Evolutionary conservation across 805 yeast species (phyloP).

Genomic region (Ogataea haglerorum): DNA sequence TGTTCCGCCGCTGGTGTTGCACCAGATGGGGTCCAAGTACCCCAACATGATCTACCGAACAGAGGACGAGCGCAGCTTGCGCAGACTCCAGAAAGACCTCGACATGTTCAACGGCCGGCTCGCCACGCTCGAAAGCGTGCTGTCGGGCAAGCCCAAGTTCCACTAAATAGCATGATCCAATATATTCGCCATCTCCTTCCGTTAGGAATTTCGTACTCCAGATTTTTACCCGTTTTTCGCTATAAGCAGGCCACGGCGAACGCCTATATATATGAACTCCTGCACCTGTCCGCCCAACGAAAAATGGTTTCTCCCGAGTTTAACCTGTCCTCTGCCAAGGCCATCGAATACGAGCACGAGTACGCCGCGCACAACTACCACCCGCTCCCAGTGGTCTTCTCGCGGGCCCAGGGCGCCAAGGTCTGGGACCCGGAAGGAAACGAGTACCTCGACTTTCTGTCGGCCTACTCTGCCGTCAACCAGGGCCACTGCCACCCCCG

Average conservation of each 20-base stretch:
- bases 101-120: constrained; percentile 16
- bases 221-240: constrained; percentile 5
- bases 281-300: not conserved
- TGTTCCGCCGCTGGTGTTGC: constrained; percentile 16
- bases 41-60: constrained; percentile 14
- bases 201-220: constrained; percentile 3
- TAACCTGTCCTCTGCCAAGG: constrained; percentile 58
- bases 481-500: constrained; percentile 98
- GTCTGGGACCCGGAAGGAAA: constrained; percentile 99
- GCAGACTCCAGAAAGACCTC: constrained; percentile 11
- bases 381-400: constrained; percentile 92
- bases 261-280: constrained; percentile 2
- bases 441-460: constrained; percentile 85
- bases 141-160: not conserved
- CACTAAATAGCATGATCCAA: not conserved
- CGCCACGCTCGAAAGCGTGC: constrained; percentile 10
- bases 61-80: constrained; percentile 16
- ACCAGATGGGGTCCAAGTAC: constrained; percentile 5
- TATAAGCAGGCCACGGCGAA: constrained; percentile 18
- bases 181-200: constrained; percentile 13
- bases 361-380: constrained; percentile 97
- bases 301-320: constrained; percentile 33
- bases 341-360: constrained; percentile 64
- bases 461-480: constrained; percentile 96
- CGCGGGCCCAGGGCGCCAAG: constrained; percentile 82